Conservation (phyloP, 2,329 filamentous ascomycete species). For the Fusarium agapanthi region DNA sequence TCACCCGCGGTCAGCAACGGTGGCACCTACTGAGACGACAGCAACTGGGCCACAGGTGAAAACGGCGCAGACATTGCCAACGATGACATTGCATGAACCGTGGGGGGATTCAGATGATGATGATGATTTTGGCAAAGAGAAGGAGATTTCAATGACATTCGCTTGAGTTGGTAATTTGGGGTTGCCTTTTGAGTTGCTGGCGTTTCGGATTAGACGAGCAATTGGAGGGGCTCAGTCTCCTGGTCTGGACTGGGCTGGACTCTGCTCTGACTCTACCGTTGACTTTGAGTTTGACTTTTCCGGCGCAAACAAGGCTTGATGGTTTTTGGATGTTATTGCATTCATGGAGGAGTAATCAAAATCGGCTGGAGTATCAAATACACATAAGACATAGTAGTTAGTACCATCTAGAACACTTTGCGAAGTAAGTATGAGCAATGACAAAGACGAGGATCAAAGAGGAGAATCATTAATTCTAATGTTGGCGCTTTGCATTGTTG, state of each 20-base stretch:
- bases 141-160: slow-evolving; percentile 85
- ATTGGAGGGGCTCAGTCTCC: not conserved
- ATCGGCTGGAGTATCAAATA: slow-evolving; percentile 20
- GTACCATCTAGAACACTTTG: slow-evolving; percentile 15
- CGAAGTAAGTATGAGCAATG: slow-evolving; percentile 18
- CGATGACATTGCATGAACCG: slow-evolving; percentile 64
- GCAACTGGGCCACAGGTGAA: slow-evolving; percentile 43
- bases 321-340: slow-evolving; percentile 28
- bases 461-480: slow-evolving; percentile 1
- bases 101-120: slow-evolving; percentile 74
- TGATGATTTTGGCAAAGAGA: slow-evolving; percentile 75
- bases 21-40: slow-evolving; percentile 46
- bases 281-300: slow-evolving; percentile 1
- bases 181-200: slow-evolving; percentile 7
- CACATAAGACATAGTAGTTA: slow-evolving; percentile 12
- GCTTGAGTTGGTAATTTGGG: slow-evolving; percentile 56
- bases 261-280: not conserved
- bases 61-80: slow-evolving; percentile 59
- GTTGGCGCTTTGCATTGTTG: not conserved
- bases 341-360: slow-evolving; percentile 24
- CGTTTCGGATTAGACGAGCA: slow-evolving; percentile 17
- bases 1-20: slow-evolving; percentile 26
- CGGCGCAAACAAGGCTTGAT: slow-evolving; percentile 7
- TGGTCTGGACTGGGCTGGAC: not conserved
- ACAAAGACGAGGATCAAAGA: slow-evolving; percentile 1